phyloP scores from a whole-genome alignment of 2,329 filamentous ascomycete species.

The Diplodia intermedia region DNA sequence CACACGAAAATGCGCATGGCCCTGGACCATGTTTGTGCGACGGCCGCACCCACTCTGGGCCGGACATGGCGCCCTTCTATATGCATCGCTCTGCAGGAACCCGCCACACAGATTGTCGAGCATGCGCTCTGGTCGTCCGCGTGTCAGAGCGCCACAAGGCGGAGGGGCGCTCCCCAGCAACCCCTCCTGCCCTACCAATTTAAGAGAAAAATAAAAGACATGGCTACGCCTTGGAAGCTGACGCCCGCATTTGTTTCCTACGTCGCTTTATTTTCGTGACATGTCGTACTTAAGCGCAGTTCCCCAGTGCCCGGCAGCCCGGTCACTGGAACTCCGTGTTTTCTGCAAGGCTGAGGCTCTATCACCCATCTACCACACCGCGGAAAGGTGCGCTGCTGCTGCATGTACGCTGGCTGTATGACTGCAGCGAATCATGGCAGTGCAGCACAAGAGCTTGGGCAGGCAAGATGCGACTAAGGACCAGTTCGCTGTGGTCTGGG shows the following conservation, averaged over 20 bases:
- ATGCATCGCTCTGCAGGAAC: slow-evolving; percentile 26
- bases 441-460: slow-evolving; percentile 7
- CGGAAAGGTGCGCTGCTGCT: slow-evolving; percentile 16
- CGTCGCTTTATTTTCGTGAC: not conserved
- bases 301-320: not conserved
- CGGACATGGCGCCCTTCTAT: slow-evolving; percentile 14
- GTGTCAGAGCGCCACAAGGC: slow-evolving; percentile 25
- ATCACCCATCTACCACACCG: not conserved
- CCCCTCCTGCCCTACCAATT: slow-evolving; percentile 15
- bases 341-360: slow-evolving; percentile 3
- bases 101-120: slow-evolving; percentile 19
- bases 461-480: not conserved
- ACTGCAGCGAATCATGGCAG: not conserved
- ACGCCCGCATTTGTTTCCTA: slow-evolving; percentile 4
- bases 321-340: not conserved
- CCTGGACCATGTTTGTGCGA: slow-evolving; percentile 18
- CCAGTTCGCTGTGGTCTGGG: not conserved
- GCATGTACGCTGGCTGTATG: slow-evolving; percentile 2
- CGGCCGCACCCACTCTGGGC: not conserved
- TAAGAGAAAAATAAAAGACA: slow-evolving; percentile 15
- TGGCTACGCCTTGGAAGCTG: slow-evolving; percentile 4
- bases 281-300: slow-evolving; percentile 2
- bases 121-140: slow-evolving; percentile 23
- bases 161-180: not conserved
- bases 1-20: slow-evolving; percentile 24